Percentiles rank a stretch among this genome's conserved stretches.
These are phyloP conservation scores for Trichoderma brevicompactum DNA, from an alignment of 2,329 filamentous ascomycete species.

Conservation along the genomic window DNA sequence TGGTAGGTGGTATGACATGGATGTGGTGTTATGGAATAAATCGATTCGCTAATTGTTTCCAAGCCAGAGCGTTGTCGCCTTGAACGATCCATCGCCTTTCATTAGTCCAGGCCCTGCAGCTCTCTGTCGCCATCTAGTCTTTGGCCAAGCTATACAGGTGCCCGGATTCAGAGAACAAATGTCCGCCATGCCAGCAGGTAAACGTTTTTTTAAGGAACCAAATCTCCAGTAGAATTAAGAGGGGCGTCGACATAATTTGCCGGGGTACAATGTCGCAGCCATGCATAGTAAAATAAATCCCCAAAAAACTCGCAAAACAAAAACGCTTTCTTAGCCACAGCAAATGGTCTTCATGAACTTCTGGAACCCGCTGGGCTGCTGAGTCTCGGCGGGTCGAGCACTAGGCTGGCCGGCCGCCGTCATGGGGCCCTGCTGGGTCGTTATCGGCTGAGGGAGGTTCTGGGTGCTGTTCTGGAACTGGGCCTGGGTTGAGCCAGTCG, in stretches of 20 bases:
- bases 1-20: constrained; percentile 32
- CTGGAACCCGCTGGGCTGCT: constrained; percentile 76
- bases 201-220: constrained; percentile 9
- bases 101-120: constrained; percentile 4
- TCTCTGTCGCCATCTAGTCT: constrained; percentile 1
- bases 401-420: constrained; percentile 57
- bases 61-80: constrained; percentile 18
- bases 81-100: constrained; percentile 14
- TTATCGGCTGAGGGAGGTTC: constrained; percentile 73
- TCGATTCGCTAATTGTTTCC: constrained; percentile 24
- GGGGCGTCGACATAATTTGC: constrained; percentile 21
- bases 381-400: constrained; percentile 66
- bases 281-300: constrained; percentile 35
- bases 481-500: constrained; percentile 88
- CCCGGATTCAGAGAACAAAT: constrained; percentile 12
- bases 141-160: not conserved
- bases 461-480: constrained; percentile 96
- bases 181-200: constrained; percentile 16
- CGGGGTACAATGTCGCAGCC: constrained; percentile 27
- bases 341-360: constrained; percentile 93
- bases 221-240: constrained; percentile 26
- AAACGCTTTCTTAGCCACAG: constrained; percentile 67
- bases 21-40: constrained; percentile 18
- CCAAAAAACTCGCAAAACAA: constrained; percentile 30
- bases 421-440: constrained; percentile 64